Conservation (phyloP, 2,329 filamentous ascomycete genomes). For the Triangularia verruculosa region DNA sequence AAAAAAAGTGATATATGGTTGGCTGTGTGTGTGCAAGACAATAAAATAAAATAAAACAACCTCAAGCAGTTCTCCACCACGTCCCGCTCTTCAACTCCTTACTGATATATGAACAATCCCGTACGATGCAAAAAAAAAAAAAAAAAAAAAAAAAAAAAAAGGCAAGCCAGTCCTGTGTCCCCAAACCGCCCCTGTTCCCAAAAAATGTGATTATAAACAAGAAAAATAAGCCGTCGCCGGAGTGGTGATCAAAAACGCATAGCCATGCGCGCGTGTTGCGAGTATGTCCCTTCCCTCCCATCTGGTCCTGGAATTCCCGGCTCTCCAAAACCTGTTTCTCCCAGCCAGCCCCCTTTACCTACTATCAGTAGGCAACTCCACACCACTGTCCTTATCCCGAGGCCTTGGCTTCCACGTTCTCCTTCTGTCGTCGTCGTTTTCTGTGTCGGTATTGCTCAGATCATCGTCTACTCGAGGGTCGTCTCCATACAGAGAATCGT, state of each 20-base stretch:
- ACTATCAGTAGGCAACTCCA: conserved; percentile 45
- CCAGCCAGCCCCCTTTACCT: conserved; percentile 25
- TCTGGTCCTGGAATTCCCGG: neutral
- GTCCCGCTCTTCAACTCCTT: neutral
- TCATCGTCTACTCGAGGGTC: conserved; percentile 23
- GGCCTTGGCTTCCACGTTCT: conserved; percentile 38
- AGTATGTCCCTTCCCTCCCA: neutral
- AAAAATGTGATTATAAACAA: conserved; percentile 9
- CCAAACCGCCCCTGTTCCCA: conserved; percentile 14
- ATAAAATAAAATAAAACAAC: neutral
- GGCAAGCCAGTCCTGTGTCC: conserved; percentile 1
- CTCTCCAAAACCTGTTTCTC: too few relatives aligned
- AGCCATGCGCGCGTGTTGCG: too few relatives aligned
- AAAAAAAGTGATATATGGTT: neutral
- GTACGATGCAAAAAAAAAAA: neutral
- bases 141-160: too few relatives aligned
- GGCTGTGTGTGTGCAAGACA: neutral
- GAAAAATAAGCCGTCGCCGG: conserved; percentile 7
- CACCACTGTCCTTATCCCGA: conserved; percentile 52
- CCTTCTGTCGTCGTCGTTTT: conserved; percentile 21
- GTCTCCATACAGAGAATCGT: conserved; percentile 26
- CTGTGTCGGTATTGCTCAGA: neutral
- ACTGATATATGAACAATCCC: neutral
- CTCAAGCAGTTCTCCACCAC: neutral
- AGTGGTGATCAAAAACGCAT: conserved; percentile 24